Evolutionary conservation across 345 rosid species (phyloP), one percentile per base, ranked within the genome.

Genomic region (Raphanus raphanistrum): DNA sequence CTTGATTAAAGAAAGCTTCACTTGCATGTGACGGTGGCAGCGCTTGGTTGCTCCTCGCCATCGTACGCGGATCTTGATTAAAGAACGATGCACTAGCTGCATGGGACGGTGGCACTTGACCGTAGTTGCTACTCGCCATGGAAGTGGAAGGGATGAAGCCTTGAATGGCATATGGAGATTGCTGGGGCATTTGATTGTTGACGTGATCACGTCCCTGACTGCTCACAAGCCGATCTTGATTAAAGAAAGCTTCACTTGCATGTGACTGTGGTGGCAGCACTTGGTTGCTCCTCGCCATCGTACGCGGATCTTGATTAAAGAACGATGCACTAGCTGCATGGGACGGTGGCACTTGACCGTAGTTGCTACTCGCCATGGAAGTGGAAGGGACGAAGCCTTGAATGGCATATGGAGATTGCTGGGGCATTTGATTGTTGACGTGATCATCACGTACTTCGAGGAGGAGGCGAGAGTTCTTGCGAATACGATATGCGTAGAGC

Each of bases 401-500:
- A n/a, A n/a, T n/a, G 1, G 55, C 55, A 4, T 4, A 4, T 48
- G 55, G 68, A 64, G 57, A 43, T 12, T 66, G 33, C 2, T 6
- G 45, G 21, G 2, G 10, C 28, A 52, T 15, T 29, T 27, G 41
- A 68, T 9, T 16, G 25, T 68, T 29, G 17, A 25, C 9, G 5
- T 48, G 55, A 48, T 43, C 9, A 4, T 17, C 32, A 21, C 10
- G 61, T 2, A 94, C 3, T 0, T 82, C 13, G 58, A 94, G 90
- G 48, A 76, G 83, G 70, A 94, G 71, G 32, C 13, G 87, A 4
- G 92, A 89, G 80, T 87, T 75, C 0, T 87, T 84, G 15, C 83
- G 69, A 77, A 94, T 85, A 10, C 83, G 68, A 11, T 88, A 86
- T 43, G 57, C n/a, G 75, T 80, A 78, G 2, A 90, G 77, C 9